A percentile compares a stretch with the other conserved stretches of the same genome.
phyloP scores from a whole-genome alignment of 2,329 filamentous ascomycete species.

The Colletotrichum sp. region DNA sequence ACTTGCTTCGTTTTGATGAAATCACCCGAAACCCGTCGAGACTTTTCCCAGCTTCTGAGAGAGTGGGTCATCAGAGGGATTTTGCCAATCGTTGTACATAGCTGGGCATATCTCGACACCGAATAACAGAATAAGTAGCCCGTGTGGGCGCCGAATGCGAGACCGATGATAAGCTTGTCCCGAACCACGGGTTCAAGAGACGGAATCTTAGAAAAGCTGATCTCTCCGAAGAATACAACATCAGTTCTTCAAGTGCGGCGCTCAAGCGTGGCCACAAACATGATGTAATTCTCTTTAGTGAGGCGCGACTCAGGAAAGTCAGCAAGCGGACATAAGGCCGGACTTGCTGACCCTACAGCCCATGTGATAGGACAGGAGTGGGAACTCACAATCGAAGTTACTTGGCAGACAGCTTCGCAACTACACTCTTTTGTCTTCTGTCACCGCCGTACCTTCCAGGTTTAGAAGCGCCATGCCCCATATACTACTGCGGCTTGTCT shows the following conservation, averaged over 20 bases:
- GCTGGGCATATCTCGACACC: background rate
- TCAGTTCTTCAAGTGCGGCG: background rate
- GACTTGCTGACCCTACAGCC: background rate
- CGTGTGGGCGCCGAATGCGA: background rate
- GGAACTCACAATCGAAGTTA: background rate
- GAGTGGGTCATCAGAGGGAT: background rate
- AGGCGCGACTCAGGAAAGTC: background rate
- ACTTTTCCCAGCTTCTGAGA: background rate
- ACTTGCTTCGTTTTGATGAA: background rate
- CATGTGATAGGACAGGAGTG: background rate
- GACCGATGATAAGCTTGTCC: too few species aligned
- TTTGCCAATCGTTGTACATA: background rate
- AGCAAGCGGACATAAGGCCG: background rate
- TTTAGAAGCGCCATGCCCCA: too few species aligned
- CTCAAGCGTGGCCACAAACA: background rate
- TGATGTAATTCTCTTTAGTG: background rate
- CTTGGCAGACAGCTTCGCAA: background rate
- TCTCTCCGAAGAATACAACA: background rate
- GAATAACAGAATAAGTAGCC: background rate
- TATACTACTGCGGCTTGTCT: too few species aligned
- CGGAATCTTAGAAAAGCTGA: fast-evolving
- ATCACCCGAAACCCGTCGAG: background rate
- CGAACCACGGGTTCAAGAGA: too few species aligned
- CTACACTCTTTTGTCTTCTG: background rate
- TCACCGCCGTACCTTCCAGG: background rate